Percentiles rank a stretch among this genome's conserved stretches.
phyloP scores from a whole-genome alignment of 768 basidiomycete genomes.

The Leccinum fibrillosum region DNA sequence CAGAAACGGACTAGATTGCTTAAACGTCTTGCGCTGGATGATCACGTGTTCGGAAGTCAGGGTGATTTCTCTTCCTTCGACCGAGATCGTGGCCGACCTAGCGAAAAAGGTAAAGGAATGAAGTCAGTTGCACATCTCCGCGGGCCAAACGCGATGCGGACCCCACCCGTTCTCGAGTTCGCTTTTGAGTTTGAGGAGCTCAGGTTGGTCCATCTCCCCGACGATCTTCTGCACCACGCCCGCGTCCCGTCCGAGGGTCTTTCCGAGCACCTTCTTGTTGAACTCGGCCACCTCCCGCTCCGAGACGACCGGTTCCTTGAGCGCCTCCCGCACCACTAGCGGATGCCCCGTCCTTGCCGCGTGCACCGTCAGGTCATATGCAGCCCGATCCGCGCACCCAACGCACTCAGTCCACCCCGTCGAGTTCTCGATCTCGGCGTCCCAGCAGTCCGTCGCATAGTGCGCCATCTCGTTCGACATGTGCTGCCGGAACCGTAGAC shows the following conservation, averaged over 20 bases:
- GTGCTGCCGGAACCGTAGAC: conserved; percentile 94
- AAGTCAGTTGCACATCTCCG: conserved; percentile 7
- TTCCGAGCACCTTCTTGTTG: conserved; percentile 87
- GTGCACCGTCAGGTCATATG: conserved; percentile 94
- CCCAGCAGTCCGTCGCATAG: conserved; percentile 99
- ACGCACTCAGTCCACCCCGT: conserved; percentile 95
- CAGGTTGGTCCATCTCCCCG: conserved; percentile 61
- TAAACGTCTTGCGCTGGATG: conserved; percentile 81
- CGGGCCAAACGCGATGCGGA: conserved; percentile 20
- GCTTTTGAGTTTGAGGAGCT: conserved; percentile 61
- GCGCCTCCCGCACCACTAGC: conserved; percentile 79
- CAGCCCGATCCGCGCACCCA: conserved; percentile 96
- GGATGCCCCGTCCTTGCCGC: conserved; percentile 78
- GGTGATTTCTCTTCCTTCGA: conserved; percentile 64
- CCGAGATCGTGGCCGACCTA: conserved; percentile 54
- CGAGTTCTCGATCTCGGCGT: conserved; percentile 94
- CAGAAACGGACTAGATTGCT: conserved; percentile 67
- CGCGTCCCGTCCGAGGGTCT: conserved; percentile 86
- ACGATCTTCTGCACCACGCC: conserved; percentile 61
- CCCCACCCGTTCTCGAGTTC: conserved; percentile 70
- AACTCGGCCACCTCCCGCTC: conserved; percentile 78
- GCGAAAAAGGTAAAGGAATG: neutral
- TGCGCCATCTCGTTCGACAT: conserved; percentile 99
- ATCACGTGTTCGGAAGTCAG: conserved; percentile 72
- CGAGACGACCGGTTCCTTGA: conserved; percentile 81